These are phyloP conservation scores for Pseudogymnoascus sp. DNA, from an alignment of 2,329 filamentous ascomycete species.

Conservation along the genomic window DNA sequence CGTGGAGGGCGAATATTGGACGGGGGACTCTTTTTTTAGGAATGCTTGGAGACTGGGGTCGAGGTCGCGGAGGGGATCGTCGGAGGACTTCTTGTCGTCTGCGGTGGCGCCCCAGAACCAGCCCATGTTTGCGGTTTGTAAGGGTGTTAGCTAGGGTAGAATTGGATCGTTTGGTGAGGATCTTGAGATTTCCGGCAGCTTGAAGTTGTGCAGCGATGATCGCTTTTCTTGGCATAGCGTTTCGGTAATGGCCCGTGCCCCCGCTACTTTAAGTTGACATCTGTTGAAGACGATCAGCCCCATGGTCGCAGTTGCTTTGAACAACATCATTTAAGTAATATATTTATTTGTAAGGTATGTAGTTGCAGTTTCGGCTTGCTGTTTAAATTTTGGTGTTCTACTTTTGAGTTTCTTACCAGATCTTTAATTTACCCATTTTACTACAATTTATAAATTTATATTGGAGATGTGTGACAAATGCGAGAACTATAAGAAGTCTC, in stretches of 20 bases:
- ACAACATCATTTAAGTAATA: background rate
- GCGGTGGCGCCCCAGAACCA: conserved; percentile 28
- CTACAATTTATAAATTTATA: too few species aligned
- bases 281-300: background rate
- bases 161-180: background rate
- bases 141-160: background rate
- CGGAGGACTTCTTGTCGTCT: conserved; percentile 17
- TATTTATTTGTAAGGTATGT: background rate
- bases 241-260: background rate
- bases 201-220: background rate
- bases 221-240: background rate
- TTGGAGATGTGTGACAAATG: too few species aligned
- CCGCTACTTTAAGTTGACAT: background rate
- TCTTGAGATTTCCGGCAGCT: conserved; percentile 2
- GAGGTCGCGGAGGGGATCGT: conserved; percentile 52
- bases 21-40: conserved; percentile 56
- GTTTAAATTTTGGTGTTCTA: too few species aligned
- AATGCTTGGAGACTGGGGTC: conserved; percentile 58
- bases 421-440: too few species aligned
- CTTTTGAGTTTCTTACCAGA: too few species aligned
- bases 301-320: background rate
- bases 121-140: conserved; percentile 21
- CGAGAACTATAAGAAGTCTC: too few species aligned
- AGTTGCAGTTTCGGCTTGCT: background rate
- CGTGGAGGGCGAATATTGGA: conserved; percentile 33